phyloP scores from a whole-genome alignment of 208 protist species.

The Tritrichomonas foetus region DNA sequence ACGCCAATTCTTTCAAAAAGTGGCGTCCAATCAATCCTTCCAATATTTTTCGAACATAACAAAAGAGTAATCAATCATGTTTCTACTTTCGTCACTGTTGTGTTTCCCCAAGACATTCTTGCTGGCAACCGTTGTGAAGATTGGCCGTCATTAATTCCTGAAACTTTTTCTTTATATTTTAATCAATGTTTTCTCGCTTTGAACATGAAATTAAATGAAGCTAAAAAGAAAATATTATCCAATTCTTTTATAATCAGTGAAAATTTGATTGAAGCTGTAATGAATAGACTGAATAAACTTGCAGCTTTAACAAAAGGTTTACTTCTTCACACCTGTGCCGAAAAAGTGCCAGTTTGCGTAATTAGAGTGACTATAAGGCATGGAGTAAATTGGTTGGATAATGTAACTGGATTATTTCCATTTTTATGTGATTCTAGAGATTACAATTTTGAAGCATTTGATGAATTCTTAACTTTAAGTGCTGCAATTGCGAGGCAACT shows the following conservation, averaged over 20 bases:
- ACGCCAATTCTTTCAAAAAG: neutral
- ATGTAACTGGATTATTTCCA: neutral
- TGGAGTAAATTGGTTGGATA: neutral
- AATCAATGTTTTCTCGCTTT: neutral
- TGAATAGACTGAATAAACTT: slow-evolving; percentile 15
- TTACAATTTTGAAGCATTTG: neutral
- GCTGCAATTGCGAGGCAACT: neutral
- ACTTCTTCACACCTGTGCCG: neutral
- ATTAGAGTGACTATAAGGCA: neutral
- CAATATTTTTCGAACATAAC: neutral
- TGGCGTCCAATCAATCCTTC: neutral
- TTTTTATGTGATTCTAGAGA: neutral
- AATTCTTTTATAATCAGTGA: neutral
- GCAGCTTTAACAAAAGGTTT: neutral
- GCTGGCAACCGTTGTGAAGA: neutral
- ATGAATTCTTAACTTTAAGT: neutral
- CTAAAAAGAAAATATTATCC: neutral
- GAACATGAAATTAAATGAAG: neutral
- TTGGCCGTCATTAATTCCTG: neutral
- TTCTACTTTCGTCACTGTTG: neutral
- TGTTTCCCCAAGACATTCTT: neutral
- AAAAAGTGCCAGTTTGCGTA: neutral
- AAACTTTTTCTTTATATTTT: neutral
- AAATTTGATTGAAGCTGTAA: neutral
- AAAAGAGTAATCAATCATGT: neutral